Percentiles rank a stretch among this genome's conserved stretches.
Evolutionary conservation across 2,329 filamentous ascomycete genomes (phyloP).

Genomic region (Zasmidium cellare): DNA sequence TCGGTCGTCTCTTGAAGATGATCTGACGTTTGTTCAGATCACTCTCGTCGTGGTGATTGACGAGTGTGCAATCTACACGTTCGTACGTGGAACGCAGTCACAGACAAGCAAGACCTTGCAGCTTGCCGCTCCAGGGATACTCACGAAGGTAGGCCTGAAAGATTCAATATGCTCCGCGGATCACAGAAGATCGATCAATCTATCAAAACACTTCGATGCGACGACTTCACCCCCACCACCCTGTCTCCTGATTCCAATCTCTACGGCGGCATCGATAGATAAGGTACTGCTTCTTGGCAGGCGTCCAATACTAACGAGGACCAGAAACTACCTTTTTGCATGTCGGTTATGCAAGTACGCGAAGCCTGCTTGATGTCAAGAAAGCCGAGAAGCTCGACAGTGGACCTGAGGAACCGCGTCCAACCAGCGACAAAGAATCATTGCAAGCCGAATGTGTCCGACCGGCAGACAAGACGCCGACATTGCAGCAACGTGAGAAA

Average conservation of each 20-base stretch:
- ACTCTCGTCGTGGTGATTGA: no score
- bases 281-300: not conserved
- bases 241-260: not conserved
- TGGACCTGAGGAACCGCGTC: not conserved
- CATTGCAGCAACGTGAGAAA: not conserved
- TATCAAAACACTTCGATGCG: not conserved
- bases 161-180: not conserved
- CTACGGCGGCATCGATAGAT: not conserved
- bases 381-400: not conserved
- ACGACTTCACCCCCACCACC: not conserved
- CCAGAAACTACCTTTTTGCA: not conserved
- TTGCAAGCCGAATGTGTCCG: not conserved
- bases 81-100: no score
- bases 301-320: not conserved
- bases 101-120: not conserved
- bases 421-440: not conserved
- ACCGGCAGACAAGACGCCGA: not conserved
- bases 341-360: not conserved
- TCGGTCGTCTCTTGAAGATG: constrained; percentile 22
- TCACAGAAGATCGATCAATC: not conserved
- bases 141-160: not conserved
- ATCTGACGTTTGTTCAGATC: constrained; percentile 5
- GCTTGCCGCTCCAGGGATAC: not conserved
- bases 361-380: not conserved
- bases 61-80: no score